phyloP scores from a whole-genome alignment of 768 basidiomycete genomes.

The Suillus subalutaceus region DNA sequence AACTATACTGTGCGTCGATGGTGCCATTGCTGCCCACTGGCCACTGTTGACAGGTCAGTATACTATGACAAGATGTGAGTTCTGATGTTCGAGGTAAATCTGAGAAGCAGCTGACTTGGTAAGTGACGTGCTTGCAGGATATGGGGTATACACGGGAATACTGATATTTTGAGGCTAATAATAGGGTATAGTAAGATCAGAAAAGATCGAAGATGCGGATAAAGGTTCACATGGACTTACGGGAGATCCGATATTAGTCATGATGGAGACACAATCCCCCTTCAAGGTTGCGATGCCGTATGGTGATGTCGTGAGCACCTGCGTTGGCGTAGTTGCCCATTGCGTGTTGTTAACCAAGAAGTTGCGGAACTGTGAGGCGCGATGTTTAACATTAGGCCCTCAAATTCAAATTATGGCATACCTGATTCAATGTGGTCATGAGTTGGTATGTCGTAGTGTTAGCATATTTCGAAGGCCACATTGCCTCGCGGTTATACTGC shows the following conservation, averaged over 20 bases:
- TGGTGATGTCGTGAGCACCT: conserved; percentile 53
- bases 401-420: conserved; percentile 22
- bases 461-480: conserved; percentile 70
- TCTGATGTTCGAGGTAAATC: conserved; percentile 5
- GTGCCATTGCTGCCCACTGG: conserved; percentile 68
- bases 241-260: conserved; percentile 77
- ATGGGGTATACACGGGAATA: conserved; percentile 62
- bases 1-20: conserved; percentile 62
- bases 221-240: conserved; percentile 38
- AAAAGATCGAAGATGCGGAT: not conserved
- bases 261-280: conserved; percentile 58
- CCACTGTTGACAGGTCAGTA: conserved; percentile 69
- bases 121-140: conserved; percentile 46
- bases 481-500: conserved; percentile 73
- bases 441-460: conserved; percentile 61
- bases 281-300: conserved; percentile 67
- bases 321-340: conserved; percentile 55
- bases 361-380: conserved; percentile 55
- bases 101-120: conserved; percentile 51
- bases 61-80: conserved; percentile 37
- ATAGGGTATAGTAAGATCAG: conserved; percentile 11
- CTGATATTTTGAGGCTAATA: conserved; percentile 57
- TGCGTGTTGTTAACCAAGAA: conserved; percentile 53
- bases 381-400: not conserved
- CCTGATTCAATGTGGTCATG: conserved; percentile 63